These are phyloP conservation scores for Aspergillus steynii DNA, from an alignment of 495 filamentous ascomycete species.

Conservation along the genomic window DNA sequence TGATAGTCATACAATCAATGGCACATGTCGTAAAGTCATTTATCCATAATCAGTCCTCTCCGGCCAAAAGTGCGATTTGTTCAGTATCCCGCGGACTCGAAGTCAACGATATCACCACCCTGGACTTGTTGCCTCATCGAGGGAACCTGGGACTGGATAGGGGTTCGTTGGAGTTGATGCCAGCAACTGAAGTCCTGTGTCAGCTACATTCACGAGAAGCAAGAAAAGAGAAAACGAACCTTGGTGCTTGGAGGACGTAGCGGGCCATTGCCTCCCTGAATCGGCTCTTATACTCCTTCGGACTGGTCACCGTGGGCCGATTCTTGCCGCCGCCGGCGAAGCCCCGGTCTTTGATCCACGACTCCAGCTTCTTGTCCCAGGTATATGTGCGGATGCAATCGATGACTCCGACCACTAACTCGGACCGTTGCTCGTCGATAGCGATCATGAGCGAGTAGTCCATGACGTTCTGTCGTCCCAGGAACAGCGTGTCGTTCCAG, in stretches of 20 bases:
- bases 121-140: slow-evolving; percentile 32
- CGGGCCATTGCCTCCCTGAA: slow-evolving; percentile 96
- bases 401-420: slow-evolving; percentile 96
- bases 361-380: slow-evolving; percentile 99
- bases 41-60: not conserved
- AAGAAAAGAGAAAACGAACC: slow-evolving; percentile 34
- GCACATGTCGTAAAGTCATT: slow-evolving; percentile 13
- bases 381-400: slow-evolving; percentile 98
- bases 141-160: slow-evolving; percentile 42
- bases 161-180: slow-evolving; percentile 66
- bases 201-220: slow-evolving; percentile 1
- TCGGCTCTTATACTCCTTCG: slow-evolving; percentile 94
- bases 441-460: slow-evolving; percentile 99
- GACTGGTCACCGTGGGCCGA: slow-evolving; percentile 91
- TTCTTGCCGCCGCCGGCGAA: slow-evolving; percentile 84
- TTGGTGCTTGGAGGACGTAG: slow-evolving; percentile 77
- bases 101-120: slow-evolving; percentile 13
- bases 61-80: not conserved
- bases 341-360: slow-evolving; percentile 96
- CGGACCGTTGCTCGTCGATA: slow-evolving; percentile 83
- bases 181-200: slow-evolving; percentile 54
- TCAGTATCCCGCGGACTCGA: not conserved
- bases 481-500: slow-evolving; percentile 95
- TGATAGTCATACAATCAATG: not conserved
- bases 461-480: slow-evolving; percentile 94